These are phyloP conservation scores for Rosa lucieae DNA, from an alignment of 306 rosid species.

Conservation along the genomic window DNA sequence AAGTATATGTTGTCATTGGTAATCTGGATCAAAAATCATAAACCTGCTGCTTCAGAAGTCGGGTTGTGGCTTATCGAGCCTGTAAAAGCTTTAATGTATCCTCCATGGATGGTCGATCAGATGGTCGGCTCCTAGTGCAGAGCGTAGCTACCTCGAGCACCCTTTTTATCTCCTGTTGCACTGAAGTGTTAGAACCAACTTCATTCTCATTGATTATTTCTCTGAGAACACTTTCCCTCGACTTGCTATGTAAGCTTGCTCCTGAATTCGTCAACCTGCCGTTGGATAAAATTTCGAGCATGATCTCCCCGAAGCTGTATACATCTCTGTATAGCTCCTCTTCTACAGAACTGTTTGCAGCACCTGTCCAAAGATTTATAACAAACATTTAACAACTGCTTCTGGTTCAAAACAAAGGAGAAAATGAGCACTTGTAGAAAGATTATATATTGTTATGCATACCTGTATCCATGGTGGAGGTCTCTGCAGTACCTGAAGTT, in stretches of 20 bases:
- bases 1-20: slow-evolving; percentile 24
- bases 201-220: slow-evolving; percentile 64
- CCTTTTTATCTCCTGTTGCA: slow-evolving; percentile 53
- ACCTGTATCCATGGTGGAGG: slow-evolving; percentile 61
- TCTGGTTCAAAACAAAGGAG: slow-evolving; percentile 8
- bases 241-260: slow-evolving; percentile 53
- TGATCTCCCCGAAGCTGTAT: slow-evolving; percentile 69
- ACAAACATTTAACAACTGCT: neutral
- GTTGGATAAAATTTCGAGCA: slow-evolving; percentile 60
- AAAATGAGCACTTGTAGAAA: neutral
- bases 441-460: slow-evolving; percentile 16
- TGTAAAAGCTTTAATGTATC: slow-evolving; percentile 66
- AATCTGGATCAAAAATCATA: slow-evolving; percentile 30
- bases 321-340: slow-evolving; percentile 72
- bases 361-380: slow-evolving; percentile 40
- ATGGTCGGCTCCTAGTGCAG: slow-evolving; percentile 64
- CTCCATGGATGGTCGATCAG: slow-evolving; percentile 73
- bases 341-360: slow-evolving; percentile 41
- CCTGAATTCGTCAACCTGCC: slow-evolving; percentile 60
- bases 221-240: slow-evolving; percentile 52
- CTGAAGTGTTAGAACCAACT: slow-evolving; percentile 39
- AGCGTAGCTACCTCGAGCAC: slow-evolving; percentile 67
- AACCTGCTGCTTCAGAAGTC: slow-evolving; percentile 32
- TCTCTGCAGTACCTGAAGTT: slow-evolving; percentile 38
- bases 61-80: slow-evolving; percentile 40